Percentiles rank a stretch among this genome's conserved stretches.
Evolutionary conservation across 2,329 filamentous ascomycete species (phyloP).

Genomic region (Cladophialophora carrionii): DNA sequence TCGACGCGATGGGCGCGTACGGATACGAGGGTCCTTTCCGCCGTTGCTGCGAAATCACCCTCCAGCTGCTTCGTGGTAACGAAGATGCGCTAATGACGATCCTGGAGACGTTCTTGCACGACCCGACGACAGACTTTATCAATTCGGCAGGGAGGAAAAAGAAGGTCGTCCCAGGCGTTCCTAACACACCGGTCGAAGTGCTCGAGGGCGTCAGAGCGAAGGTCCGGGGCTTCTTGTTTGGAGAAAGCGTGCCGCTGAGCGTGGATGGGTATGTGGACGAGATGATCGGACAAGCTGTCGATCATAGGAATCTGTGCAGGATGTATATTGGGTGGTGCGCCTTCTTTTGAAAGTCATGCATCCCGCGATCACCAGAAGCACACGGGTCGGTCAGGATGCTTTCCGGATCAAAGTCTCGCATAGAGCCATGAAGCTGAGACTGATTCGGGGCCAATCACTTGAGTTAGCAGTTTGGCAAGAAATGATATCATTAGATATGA

Average conservation of each 20-base stretch:
- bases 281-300: slow-evolving; percentile 82
- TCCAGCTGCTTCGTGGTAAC: slow-evolving; percentile 81
- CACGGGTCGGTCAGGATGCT: not conserved
- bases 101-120: slow-evolving; percentile 93
- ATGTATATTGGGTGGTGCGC: slow-evolving; percentile 98
- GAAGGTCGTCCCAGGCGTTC: slow-evolving; percentile 57
- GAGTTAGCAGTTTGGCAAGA: not conserved
- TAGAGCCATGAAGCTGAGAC: not conserved
- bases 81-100: slow-evolving; percentile 98
- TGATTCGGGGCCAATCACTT: not conserved
- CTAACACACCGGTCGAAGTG: slow-evolving; percentile 75
- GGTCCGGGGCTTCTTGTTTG: slow-evolving; percentile 77
- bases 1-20: slow-evolving; percentile 90
- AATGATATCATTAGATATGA: not conserved
- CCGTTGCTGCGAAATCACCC: slow-evolving; percentile 84
- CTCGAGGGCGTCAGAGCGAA: slow-evolving; percentile 87
- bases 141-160: slow-evolving; percentile 59
- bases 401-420: not conserved
- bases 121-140: slow-evolving; percentile 92
- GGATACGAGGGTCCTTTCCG: slow-evolving; percentile 93
- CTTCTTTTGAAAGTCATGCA: slow-evolving; percentile 58
- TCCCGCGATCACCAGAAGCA: not conserved
- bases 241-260: slow-evolving; percentile 88
- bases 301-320: slow-evolving; percentile 74
- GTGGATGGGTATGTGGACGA: slow-evolving; percentile 98